A percentile compares a stretch with the other conserved stretches of the same genome.
Evolutionary conservation across 225 moss, liverwort and hornwort species (phyloP).

Genomic region (Bryoerythrophyllum caledonicum): DNA sequence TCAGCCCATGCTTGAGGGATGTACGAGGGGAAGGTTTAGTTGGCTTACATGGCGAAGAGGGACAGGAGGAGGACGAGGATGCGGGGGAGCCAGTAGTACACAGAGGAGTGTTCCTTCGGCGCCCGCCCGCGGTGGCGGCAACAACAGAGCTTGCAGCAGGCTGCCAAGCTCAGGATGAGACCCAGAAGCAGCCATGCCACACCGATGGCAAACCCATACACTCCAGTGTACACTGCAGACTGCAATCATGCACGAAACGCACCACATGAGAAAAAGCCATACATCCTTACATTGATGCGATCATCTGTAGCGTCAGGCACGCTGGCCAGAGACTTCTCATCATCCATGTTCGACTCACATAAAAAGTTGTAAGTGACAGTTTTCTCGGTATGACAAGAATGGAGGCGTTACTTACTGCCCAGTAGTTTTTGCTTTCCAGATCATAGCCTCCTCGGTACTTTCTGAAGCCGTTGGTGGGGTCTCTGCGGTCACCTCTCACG

Average conservation of each 20-base stretch:
- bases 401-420: conserved; percentile 52
- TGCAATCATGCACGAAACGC: conserved; percentile 36
- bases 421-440: conserved; percentile 68
- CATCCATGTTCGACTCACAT: too few species aligned
- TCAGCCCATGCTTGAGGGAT: too few species aligned
- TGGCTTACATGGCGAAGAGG: conserved; percentile 52
- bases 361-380: too few species aligned
- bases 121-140: conserved; percentile 35
- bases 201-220: conserved; percentile 62
- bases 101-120: conserved; percentile 22
- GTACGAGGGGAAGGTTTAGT: too few species aligned
- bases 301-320: too few species aligned
- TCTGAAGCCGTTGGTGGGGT: conserved; percentile 52
- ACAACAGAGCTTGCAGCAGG: conserved; percentile 57
- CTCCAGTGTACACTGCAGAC: conserved; percentile 70
- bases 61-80: conserved; percentile 51
- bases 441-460: conserved; percentile 68
- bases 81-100: conserved; percentile 52
- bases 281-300: too few species aligned
- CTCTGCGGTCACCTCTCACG: conserved; percentile 58
- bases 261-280: not conserved
- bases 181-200: conserved; percentile 61
- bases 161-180: conserved; percentile 36
- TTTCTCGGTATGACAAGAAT: not conserved
- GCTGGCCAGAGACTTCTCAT: too few species aligned